Evolutionary conservation across 148 eudicot species (phyloP).

Genomic region (Fagopyrum homotropicum): DNA sequence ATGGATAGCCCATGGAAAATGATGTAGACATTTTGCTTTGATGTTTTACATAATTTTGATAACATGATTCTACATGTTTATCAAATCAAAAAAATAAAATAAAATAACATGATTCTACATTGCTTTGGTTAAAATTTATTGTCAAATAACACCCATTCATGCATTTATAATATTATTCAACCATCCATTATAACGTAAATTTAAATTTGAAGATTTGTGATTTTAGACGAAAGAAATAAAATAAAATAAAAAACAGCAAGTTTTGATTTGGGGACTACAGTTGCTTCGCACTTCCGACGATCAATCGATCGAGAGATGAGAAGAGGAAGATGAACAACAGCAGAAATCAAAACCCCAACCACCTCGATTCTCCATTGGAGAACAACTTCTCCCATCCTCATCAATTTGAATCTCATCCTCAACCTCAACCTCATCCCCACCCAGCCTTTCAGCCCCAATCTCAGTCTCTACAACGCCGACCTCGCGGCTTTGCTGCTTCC

Average conservation of each 20-base stretch:
- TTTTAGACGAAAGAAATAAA: neutral
- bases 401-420: slow-evolving; percentile 20
- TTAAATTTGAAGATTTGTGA: neutral
- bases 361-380: slow-evolving; percentile 23
- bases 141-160: no score
- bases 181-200: no score
- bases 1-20: no score
- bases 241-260: neutral
- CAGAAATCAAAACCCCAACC: slow-evolving; percentile 14
- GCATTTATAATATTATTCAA: no score
- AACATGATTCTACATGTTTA: no score
- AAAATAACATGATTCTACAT: no score
- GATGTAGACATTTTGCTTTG: no score
- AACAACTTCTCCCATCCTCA: slow-evolving; percentile 15
- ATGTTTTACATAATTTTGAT: no score
- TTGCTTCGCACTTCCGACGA: neutral
- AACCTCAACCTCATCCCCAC: slow-evolving; percentile 14
- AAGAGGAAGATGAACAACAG: slow-evolving; percentile 23
- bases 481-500: slow-evolving; percentile 60
- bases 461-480: slow-evolving; percentile 40
- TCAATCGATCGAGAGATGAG: neutral
- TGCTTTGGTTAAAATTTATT: no score
- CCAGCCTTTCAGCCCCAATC: slow-evolving; percentile 23
- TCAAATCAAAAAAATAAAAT: no score
- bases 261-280: neutral